phyloP scores from a whole-genome alignment of 2,329 filamentous ascomycete species.

The Emmonsiellopsis sp. region DNA sequence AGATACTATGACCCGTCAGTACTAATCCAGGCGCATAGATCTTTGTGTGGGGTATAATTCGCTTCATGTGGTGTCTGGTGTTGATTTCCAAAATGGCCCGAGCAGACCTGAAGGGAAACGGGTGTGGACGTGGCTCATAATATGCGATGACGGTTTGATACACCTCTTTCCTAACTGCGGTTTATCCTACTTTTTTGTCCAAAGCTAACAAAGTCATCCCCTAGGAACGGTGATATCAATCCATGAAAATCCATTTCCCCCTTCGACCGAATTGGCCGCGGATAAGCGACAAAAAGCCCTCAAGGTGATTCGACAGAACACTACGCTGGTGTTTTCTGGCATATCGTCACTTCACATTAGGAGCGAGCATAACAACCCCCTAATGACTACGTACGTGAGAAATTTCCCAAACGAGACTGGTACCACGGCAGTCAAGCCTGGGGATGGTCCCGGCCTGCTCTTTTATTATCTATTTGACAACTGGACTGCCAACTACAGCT shows the following conservation, averaged over 20 bases:
- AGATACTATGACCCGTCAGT: conserved; percentile 4
- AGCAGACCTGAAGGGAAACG: conserved; percentile 41
- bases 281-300: conserved; percentile 21
- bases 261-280: conserved; percentile 29
- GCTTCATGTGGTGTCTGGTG: conserved; percentile 38
- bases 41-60: conserved; percentile 64
- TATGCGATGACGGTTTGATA: conserved; percentile 53
- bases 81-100: conserved; percentile 23
- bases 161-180: neutral
- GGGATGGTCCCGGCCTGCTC: conserved; percentile 51
- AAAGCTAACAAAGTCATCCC: conserved; percentile 4
- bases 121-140: conserved; percentile 62
- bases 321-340: conserved; percentile 52
- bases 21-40: conserved; percentile 34
- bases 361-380: conserved; percentile 37
- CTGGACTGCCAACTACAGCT: conserved; percentile 53
- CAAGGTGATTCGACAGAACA: conserved; percentile 43
- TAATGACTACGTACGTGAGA: conserved; percentile 40
- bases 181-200: neutral
- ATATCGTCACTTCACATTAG: conserved; percentile 45
- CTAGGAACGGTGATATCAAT: conserved; percentile 60
- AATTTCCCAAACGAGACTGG: conserved; percentile 22
- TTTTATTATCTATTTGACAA: conserved; percentile 62
- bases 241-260: conserved; percentile 49
- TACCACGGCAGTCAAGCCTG: conserved; percentile 27